Base-by-base conservation (phyloP, 1,284 basidiomycete species). In the Ganoderma leucocontextum region DNA sequence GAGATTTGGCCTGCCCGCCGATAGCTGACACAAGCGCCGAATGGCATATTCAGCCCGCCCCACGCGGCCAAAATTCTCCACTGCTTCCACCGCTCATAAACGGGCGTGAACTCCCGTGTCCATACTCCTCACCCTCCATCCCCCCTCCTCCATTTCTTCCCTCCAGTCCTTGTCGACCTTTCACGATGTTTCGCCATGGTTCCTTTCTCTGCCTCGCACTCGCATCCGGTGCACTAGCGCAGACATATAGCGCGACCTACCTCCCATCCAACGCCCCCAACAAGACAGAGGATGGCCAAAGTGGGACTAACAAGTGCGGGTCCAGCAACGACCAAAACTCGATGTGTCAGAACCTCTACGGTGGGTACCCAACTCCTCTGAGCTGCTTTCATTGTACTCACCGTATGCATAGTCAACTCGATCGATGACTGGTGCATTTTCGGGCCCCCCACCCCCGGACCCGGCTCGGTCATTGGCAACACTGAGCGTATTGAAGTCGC, bases 401-500 rank as follows among this genome's bases (percentile, higher is more conserved):
- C 65, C 70, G 35, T 15, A 57, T 29, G 60, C 13, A 33, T 69
- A 87, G 89, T 91, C 33, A 92, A 92, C 77, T 85, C 86, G 22
- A 81, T 88, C 25, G 82, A 87, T 57, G 91, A 92, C 76, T 92
- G 83, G 75, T 88, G 86, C 69, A 63, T 88, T 55, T 88, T 81
- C 76, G 87, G 84, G 1, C 90, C 90, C 53, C 86, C 89, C 4
- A 72, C 84, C 39, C 83, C 90, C 75, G 85, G 89, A 68, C 74
- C 89, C 65, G 76, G 82, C 78, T 81, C 87, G 44, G 79, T 78
- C 57, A 87, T 90, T 67, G 87, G 85, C 42, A 82, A 89, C 76
- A 87, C 85, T 4, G 88, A 91, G 86, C 86, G 86, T 61, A 83
- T 89, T 64, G 86, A 89, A 74, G 89, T 93, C 59, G 81, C 91